Conservation (phyloP, 306 rosid species). For the Purshia tridentata region DNA sequence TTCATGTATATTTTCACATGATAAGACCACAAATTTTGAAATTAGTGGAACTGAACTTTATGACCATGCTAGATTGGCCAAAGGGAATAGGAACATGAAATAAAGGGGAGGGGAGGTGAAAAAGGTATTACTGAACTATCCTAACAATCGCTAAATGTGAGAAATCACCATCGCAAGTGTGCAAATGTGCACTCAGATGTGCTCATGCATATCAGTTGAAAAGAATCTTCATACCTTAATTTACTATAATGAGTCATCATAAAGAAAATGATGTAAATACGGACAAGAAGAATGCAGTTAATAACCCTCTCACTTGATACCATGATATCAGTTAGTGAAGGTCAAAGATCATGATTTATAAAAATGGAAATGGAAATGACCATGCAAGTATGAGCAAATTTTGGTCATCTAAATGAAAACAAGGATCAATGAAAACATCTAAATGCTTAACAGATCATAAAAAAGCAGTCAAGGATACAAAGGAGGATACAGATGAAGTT, state of each 20-base stretch:
- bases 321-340: not conserved
- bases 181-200: not conserved
- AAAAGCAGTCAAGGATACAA: conserved; percentile 73
- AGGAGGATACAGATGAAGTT: conserved; percentile 74
- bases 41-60: too few species aligned
- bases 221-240: not conserved
- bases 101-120: too few species aligned
- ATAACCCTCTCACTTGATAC: not conserved
- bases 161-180: not conserved
- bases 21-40: too few species aligned
- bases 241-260: not conserved
- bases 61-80: too few species aligned
- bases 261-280: not conserved
- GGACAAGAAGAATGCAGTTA: not conserved
- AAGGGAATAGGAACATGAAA: too few species aligned
- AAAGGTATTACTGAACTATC: not conserved
- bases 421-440: not conserved
- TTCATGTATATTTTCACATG: too few species aligned
- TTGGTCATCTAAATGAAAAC: not conserved
- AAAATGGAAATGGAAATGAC: not conserved
- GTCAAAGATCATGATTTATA: not conserved
- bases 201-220: not conserved
- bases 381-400: not conserved
- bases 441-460: not conserved
- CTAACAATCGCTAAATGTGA: not conserved